Evolutionary conservation across 441 rosid genomes (phyloP), one percentile per base, ranked within the genome.

Genomic region (Cnidoscolus chayamansa): DNA sequence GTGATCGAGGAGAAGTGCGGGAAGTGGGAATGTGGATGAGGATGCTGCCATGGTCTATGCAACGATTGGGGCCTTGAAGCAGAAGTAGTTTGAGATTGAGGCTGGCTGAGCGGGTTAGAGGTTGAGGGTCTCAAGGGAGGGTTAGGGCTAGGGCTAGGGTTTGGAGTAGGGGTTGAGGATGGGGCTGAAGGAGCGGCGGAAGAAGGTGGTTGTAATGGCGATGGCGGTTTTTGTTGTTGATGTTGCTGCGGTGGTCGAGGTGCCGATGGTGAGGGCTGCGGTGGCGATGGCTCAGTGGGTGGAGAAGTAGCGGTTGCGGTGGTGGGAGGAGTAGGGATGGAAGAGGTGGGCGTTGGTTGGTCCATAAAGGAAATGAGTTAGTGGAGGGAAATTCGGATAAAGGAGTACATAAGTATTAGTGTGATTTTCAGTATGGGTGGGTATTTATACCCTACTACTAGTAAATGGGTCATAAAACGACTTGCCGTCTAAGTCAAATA

Each of bases 21-120:
- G 58, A 87, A 83, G 4, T 83, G 82, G 10, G 86, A 59, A 71
- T 77, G 82, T 69, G 82, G 48, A 78, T 75, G 81, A 16, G 75
- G 83, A 43, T 77, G 82, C 48, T 86, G 94, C 96, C 91, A 89
- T 16, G 93, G 90, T 77, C 96, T 84, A 66, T 88, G 78, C 56
- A 86, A 77, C 66, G 79, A 25, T 19, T 66, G 78, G 3, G 75
- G 53, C 63, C 65, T 66, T 7, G 66, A 13, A 30, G 62, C 10
- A 56, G 83, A 63, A 1, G 81, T 72, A 64, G 88, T 78, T 31
- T 82, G 84, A 0, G 80, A 74, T 20, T 75, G 74, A 30, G 85
- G 48, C 60, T 74, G 84, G 4, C 82, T 16, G 11, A 68, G 63
- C 10, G 76, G 73, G 10, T 7, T 53, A 31, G 67, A 35, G 3